Evolutionary conservation across 2,329 filamentous ascomycete genomes (phyloP).

Genomic region (Apiospora arundinis): DNA sequence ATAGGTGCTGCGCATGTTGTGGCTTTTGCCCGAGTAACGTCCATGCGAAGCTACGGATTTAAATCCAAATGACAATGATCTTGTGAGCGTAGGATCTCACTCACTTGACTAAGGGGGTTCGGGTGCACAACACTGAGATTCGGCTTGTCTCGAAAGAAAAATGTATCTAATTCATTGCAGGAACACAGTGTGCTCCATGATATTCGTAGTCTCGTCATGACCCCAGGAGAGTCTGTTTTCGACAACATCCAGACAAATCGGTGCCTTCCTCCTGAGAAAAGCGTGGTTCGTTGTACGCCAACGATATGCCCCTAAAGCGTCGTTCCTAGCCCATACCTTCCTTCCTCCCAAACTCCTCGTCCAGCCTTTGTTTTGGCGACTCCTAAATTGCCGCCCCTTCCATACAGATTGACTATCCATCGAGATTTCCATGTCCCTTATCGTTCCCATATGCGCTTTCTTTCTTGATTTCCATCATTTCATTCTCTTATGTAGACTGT

Average conservation of each 20-base stretch:
- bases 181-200: not conserved
- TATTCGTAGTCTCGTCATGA: slow-evolving; percentile 12
- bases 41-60: not conserved
- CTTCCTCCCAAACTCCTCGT: not conserved
- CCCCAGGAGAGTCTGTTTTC: not conserved
- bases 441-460: not conserved
- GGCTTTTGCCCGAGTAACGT: not conserved
- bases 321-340: not conserved
- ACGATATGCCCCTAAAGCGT: not conserved
- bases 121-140: not conserved
- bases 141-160: not conserved
- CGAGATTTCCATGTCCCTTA: not conserved
- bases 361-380: not conserved
- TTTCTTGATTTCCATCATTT: no score
- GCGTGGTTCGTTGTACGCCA: not conserved
- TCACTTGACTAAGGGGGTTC: not conserved
- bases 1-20: not conserved
- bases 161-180: not conserved
- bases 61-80: not conserved
- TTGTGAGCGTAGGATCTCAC: no score
- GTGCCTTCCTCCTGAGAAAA: not conserved
- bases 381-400: not conserved
- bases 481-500: not conserved
- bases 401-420: not conserved
- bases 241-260: not conserved